Evolutionary conservation across 176 grass and related monocot genomes (phyloP).

Genomic region (Puya raimondii): DNA sequence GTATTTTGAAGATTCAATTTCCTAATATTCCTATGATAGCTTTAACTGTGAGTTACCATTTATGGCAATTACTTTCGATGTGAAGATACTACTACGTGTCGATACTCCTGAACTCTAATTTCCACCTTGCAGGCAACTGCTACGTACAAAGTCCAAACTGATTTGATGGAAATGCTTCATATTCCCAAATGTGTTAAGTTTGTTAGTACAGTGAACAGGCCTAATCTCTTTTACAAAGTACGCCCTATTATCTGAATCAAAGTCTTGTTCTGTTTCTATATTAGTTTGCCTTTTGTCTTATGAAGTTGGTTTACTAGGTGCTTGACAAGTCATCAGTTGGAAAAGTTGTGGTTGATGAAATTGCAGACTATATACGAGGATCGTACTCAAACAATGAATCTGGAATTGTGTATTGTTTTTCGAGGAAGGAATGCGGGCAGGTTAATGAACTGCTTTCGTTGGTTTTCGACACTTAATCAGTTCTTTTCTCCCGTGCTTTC

Average conservation of each 20-base stretch:
- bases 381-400: constrained; percentile 86
- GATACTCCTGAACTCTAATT: constrained; percentile 1
- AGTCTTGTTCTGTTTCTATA: background rate
- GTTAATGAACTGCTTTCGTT: constrained; percentile 34
- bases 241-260: background rate
- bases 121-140: constrained; percentile 60
- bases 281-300: background rate
- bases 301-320: constrained; percentile 41
- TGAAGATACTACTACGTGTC: background rate
- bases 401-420: constrained; percentile 93
- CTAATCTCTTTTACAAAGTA: constrained; percentile 95
- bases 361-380: constrained; percentile 61
- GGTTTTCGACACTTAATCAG: constrained; percentile 11
- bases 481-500: background rate
- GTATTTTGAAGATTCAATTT: constrained; percentile 96
- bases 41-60: constrained; percentile 71
- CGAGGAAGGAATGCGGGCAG: constrained; percentile 91
- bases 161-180: constrained; percentile 97
- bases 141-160: constrained; percentile 78
- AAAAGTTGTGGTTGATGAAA: constrained; percentile 82
- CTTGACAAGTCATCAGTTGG: constrained; percentile 67
- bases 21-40: constrained; percentile 83
- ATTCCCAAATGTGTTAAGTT: constrained; percentile 79
- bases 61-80: background rate
- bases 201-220: constrained; percentile 81